Evolutionary conservation across 2,329 filamentous ascomycete species (phyloP).

Genomic region (Xylariaceae sp.): DNA sequence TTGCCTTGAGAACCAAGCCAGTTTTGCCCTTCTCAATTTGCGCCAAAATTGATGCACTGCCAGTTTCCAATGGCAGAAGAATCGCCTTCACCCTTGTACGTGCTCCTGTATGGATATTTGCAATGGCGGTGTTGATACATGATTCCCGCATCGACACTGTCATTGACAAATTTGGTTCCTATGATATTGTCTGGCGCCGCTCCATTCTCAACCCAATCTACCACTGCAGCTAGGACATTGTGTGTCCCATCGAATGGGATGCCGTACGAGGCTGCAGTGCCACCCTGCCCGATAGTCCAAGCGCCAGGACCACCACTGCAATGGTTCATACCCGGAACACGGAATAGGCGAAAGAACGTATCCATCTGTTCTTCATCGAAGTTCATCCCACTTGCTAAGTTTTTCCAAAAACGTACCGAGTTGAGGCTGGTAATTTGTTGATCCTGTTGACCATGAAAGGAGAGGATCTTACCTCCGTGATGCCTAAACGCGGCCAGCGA

Average conservation of each 20-base stretch:
- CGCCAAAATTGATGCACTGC: conserved; percentile 33
- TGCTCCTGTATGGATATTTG: conserved; percentile 43
- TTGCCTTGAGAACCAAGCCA: too few species aligned
- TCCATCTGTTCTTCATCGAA: conserved; percentile 13
- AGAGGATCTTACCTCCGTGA: conserved; percentile 48
- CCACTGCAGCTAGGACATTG: conserved; percentile 55
- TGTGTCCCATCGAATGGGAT: conserved; percentile 43
- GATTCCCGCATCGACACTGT: conserved; percentile 32
- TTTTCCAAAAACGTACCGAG: conserved; percentile 53
- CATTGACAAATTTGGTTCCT: conserved; percentile 45
- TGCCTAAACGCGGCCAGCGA: conserved; percentile 44
- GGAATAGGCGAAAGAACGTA: conserved; percentile 51
- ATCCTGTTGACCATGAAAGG: conserved; percentile 48
- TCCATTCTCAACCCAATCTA: conserved; percentile 54
- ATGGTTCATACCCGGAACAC: conserved; percentile 55
- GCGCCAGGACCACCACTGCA: conserved; percentile 55
- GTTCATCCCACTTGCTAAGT: conserved; percentile 49
- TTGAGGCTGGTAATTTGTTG: conserved; percentile 52
- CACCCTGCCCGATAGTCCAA: conserved; percentile 38
- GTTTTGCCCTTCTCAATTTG: not conserved
- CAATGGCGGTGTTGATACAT: conserved; percentile 44
- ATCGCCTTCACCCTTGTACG: conserved; percentile 39
- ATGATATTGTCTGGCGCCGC: conserved; percentile 47
- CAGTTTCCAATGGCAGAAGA: conserved; percentile 38
- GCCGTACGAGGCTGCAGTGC: conserved; percentile 23